phyloP scores from a whole-genome alignment of 148 eudicot genomes.

The Camellia granthamiana region DNA sequence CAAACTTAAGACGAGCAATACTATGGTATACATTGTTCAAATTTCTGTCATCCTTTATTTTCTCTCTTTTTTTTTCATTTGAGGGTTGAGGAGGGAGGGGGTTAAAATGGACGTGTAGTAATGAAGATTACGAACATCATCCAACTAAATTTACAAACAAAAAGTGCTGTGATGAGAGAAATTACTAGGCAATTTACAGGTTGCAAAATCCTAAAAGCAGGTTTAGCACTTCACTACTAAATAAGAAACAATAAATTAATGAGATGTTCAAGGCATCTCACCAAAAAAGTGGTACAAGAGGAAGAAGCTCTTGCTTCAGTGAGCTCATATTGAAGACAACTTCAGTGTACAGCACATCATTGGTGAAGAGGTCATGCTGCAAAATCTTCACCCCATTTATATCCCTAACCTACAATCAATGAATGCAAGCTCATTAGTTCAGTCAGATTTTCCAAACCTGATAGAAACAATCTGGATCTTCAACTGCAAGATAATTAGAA shows the following conservation, averaged over 20 bases:
- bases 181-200: not conserved
- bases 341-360: conserved; percentile 89
- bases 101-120: not conserved
- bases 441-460: conserved; percentile 16
- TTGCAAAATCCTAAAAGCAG: not conserved
- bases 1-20: not conserved
- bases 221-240: not conserved
- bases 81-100: not conserved
- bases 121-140: not conserved
- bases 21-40: not conserved
- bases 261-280: conserved; percentile 34
- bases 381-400: conserved; percentile 78
- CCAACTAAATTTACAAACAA: not conserved
- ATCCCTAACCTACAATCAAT: conserved; percentile 64
- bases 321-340: conserved; percentile 86
- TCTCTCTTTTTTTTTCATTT: not conserved
- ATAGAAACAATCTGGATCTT: not conserved
- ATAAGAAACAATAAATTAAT: not conserved
- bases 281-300: conserved; percentile 93
- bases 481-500: conserved; percentile 16
- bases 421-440: conserved; percentile 4
- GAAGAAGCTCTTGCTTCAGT: conserved; percentile 86
- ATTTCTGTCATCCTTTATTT: not conserved
- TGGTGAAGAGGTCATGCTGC: conserved; percentile 94
- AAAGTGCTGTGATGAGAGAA: not conserved